Evolutionary conservation across 2,329 filamentous ascomycete species (phyloP), one percentile per base, ranked within the genome.

Genomic region (Clonostachys chloroleuca): DNA sequence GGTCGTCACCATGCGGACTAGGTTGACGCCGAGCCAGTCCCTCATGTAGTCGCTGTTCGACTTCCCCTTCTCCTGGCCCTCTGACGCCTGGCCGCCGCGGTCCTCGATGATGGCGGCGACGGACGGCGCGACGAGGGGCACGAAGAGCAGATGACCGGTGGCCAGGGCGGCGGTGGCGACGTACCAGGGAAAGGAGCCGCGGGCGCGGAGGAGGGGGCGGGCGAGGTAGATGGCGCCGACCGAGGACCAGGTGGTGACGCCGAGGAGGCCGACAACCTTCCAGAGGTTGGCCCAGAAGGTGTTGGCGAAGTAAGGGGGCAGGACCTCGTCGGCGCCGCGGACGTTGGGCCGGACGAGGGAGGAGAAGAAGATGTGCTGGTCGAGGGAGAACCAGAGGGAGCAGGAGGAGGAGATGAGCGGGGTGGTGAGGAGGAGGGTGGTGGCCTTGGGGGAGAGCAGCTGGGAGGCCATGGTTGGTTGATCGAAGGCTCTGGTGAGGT

Each of bases 351-450:
- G 55, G 5, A 68, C 61, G 49, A 75, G 55, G 53, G 61, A 54
- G 43, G 56, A 52, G 39, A 74, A 64, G 57, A 75, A 74, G 44
- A 66, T 53, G 50, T 68, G 63, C 51, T 74, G 71, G 57, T 75
- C 71, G 39, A 61, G 59, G 13, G 72, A 68, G 60, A 65, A 74
- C 53, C 69, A 63, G 44, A 77, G 62, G 1, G 72, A 67, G 53
- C 66, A 66, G 3, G 73, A 74, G 4, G 72, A 70, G n/a, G 71
- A 70, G 52, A 77, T 52, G 20, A 77, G 59, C 1, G 74, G 74
- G 24, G 24, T 10, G 2, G 70, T 62, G 16, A 72, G 54, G 42
- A 74, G 66, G 34, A 77, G 61, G 39, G 58, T 49, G 7, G 64
- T 61, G 24, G 24, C 24, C 41, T 64, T 54, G 12, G 65, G 63